phyloP scores from a whole-genome alignment of 257 asterid genomes.

The Solanum lycopersicoides region DNA sequence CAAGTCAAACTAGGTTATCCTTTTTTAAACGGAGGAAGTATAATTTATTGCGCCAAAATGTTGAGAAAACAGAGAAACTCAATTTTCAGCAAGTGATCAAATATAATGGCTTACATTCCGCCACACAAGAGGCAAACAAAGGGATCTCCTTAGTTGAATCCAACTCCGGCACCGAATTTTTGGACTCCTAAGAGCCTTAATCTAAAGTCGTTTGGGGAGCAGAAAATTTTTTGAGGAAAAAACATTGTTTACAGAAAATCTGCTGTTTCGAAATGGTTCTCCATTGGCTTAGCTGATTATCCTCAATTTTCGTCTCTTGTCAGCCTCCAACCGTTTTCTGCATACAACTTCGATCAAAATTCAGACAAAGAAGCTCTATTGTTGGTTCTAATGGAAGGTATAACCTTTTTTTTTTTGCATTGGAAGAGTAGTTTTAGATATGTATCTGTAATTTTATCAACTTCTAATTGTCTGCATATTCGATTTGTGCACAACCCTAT shows the following conservation, averaged over 20 bases:
- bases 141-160: slow-evolving; percentile 7
- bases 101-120: too few relatives aligned
- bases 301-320: neutral
- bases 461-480: too few relatives aligned
- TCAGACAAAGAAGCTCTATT: slow-evolving; percentile 11
- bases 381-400: slow-evolving; percentile 9
- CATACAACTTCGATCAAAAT: neutral
- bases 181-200: neutral
- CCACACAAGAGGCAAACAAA: neutral
- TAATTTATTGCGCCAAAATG: too few relatives aligned
- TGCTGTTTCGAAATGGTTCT: slow-evolving; percentile 22
- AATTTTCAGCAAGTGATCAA: too few relatives aligned
- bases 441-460: too few relatives aligned
- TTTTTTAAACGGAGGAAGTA: too few relatives aligned
- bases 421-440: too few relatives aligned
- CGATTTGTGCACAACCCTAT: too few relatives aligned
- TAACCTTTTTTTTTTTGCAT: too few relatives aligned
- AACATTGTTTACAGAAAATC: neutral
- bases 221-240: neutral
- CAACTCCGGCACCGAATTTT: slow-evolving; percentile 2
- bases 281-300: slow-evolving; percentile 23
- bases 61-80: too few relatives aligned
- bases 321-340: slow-evolving; percentile 18
- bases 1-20: too few relatives aligned
- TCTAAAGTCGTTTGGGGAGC: neutral